Evolutionary conservation across 176 grass and related monocot species (phyloP), one percentile per base, ranked within the genome.

Genomic region (Aegilops sharonensis): DNA sequence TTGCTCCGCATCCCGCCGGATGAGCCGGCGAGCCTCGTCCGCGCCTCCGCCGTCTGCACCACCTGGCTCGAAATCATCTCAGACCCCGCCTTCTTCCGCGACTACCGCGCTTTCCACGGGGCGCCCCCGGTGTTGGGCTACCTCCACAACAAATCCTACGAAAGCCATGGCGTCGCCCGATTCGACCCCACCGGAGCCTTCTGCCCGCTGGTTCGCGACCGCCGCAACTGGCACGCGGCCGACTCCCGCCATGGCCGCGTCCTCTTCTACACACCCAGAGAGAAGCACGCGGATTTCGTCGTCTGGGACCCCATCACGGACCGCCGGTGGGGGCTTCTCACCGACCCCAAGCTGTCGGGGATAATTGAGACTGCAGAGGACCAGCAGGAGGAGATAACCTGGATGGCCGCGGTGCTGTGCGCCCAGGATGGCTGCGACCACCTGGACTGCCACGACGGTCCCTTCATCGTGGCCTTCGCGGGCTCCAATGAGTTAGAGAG

Each of bases 191-290:
- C 70, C 70, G 42, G n/a, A 17, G 1, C 39, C 71, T 29, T 48
- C 40, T 5, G 11, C 71, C 11, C 5, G 39, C 24, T 1, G 21
- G 37, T 24, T 11, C n/a, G 20, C 69, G n/a, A 73, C n/a, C 37
- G 37, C n/a, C 5, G 37, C 0, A 73, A 43, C 39, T 73, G 70
- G 70, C 40, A 25, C 21, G 36, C 11, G 36, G 20, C 40, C 21
- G 37, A 73, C 70, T 73, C 70, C 70, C 39, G 70, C 70, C 70
- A 73, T 23, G 70, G 70, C 39, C 70, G 70, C 37, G 13, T 73
- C n/a, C 70, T 73, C n/a, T n/a, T 73, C 56, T 59, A 59, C 56
- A 59, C 56, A 8, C 56, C 56, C 56, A 59, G 18, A 59, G 56
- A 59, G 6, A 59, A 59, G 56, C 56, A 59, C 7, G 7, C 56